Base-by-base conservation (phyloP, 257 asterid species). In the Galeopsis tetrahit region DNA sequence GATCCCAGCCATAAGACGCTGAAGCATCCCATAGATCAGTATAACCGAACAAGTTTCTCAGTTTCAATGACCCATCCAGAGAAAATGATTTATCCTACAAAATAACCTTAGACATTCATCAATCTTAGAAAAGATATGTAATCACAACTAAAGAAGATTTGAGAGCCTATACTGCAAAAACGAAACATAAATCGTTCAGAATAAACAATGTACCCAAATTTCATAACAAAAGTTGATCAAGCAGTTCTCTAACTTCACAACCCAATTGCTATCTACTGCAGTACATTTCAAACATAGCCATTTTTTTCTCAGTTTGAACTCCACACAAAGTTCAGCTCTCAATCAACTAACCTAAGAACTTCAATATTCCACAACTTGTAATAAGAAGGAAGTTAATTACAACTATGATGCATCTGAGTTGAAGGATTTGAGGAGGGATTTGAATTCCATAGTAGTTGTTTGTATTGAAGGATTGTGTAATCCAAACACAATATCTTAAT, bases 21-120 rank as follows among this genome's bases (percentile, higher is more conserved):
- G 96, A 87, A 79, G 89, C 87, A 85, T 88, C 96, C 98, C 97
- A 95, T 66, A 90, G 9, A 83, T 95, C 99, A 68, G 96, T 97
- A 80, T 90, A 82, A 59, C 99, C 99, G 76, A 87, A 79, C 86
- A 90, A 74, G 77, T 88, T 95, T 81, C 86, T 95, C 87, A 90
- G 79, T 75, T 87, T 90, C 77, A 92, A 36, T 2, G 96, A 82
- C 36, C 93, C 93, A 80, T 92, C 96, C 17, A 81, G 75, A 38
- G 96, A 82, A 89, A 91, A 87, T 15, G 96, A 84, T 77, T 92
- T 85, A 79, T 92, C 87, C 99, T 95, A 75, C 85, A 82, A 77
- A 80, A 78, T 49, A 69, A 75, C 14, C 64, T 46, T 7, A 36
- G 10, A 72, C 59, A 14, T 74, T 79, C 77, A 70, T 53, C 55